Evolutionary conservation across 345 rosid genomes (phyloP).

Genomic region (Chamaenerion angustifolium): DNA sequence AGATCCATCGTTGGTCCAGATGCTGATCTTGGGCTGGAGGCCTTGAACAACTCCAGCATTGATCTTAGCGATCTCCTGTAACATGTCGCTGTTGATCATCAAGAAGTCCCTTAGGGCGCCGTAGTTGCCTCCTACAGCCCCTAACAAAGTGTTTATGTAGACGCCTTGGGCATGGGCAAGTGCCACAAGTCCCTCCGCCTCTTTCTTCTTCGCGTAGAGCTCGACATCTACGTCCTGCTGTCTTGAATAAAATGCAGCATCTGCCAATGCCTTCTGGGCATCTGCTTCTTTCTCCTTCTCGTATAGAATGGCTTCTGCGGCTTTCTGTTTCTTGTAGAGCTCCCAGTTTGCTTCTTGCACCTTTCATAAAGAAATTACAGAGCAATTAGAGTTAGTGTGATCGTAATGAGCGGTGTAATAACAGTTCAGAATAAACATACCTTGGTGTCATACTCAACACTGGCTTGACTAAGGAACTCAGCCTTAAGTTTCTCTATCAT

Average conservation of each 20-base stretch:
- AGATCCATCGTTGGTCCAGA: slow-evolving; percentile 39
- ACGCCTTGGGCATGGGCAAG: slow-evolving; percentile 50
- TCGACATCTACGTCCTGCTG: slow-evolving; percentile 29
- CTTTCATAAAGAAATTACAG: slow-evolving; percentile 14
- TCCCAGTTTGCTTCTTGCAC: slow-evolving; percentile 19
- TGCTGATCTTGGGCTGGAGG: slow-evolving; percentile 51
- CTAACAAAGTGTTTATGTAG: slow-evolving; percentile 38
- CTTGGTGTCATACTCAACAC: slow-evolving; percentile 61
- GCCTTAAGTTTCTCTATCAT: slow-evolving; percentile 67
- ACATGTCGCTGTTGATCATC: slow-evolving; percentile 42
- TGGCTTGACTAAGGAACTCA: slow-evolving; percentile 56
- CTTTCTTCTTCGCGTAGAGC: slow-evolving; percentile 37
- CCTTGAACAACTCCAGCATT: slow-evolving; percentile 48
- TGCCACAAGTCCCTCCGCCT: slow-evolving; percentile 51
- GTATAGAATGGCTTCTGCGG: slow-evolving; percentile 49
- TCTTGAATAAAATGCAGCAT: slow-evolving; percentile 21
- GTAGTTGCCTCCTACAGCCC: slow-evolving; percentile 40
- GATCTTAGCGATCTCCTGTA: slow-evolving; percentile 39
- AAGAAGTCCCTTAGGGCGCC: slow-evolving; percentile 38
- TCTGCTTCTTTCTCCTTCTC: slow-evolving; percentile 45
- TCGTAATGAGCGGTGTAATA: no score
- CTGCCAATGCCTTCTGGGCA: slow-evolving; percentile 55
- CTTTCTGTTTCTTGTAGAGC: slow-evolving; percentile 26
- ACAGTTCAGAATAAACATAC: no score
- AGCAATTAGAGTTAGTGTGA: no score